Evolutionary conservation across 2,329 filamentous ascomycete genomes (phyloP), one percentile per base, ranked within the genome.

Genomic region (Botrytis paeoniae): DNA sequence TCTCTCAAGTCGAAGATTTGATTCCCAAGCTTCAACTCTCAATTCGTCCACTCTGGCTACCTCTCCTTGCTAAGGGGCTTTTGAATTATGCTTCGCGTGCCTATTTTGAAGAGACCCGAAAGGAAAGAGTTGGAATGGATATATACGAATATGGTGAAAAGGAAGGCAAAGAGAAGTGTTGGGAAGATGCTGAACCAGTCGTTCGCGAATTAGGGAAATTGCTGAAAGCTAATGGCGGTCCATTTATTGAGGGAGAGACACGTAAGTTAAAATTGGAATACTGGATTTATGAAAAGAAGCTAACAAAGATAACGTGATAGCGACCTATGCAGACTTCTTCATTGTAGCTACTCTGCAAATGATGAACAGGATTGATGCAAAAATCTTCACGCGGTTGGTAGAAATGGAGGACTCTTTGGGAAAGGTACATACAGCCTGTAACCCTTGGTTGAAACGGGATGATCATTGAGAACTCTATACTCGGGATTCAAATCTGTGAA

Each of bases 171-270:
- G 85, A 88, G 16, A 73, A 81, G 32, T 84, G 83, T 0, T 92
- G 86, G 85, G 81, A 84, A 20, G 80, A 80, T 0, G 86, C 84
- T 0, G 80, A 83, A 65, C 83, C 79, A 2, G 76, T 89, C 71
- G 78, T 92, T 75, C 85, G 85, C 76, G 86, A 75, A 39, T 51
- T 79, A 29, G 78, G 70, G 5, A 62, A 39, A 18, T 16, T 77
- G 22, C 37, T 78, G 20, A 73, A 89, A 81, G 86, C 86, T 54
- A 78, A 82, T 0, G 84, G 61, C 39, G 91, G 91, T 0, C 87
- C 88, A 0, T 93, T 88, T 78, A 88, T 93, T 71, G 66, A 87
- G 74, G 91, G 91, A 0, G 81, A 85, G 64, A 85, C 84, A 51
- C 70, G 76, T 79, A 62, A 70, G 76, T 77, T 39, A 29, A 35